A percentile compares a stretch with the other conserved stretches of the same genome.
phyloP scores from a whole-genome alignment of 208 protist species.

The Leptomonas seymouri region DNA sequence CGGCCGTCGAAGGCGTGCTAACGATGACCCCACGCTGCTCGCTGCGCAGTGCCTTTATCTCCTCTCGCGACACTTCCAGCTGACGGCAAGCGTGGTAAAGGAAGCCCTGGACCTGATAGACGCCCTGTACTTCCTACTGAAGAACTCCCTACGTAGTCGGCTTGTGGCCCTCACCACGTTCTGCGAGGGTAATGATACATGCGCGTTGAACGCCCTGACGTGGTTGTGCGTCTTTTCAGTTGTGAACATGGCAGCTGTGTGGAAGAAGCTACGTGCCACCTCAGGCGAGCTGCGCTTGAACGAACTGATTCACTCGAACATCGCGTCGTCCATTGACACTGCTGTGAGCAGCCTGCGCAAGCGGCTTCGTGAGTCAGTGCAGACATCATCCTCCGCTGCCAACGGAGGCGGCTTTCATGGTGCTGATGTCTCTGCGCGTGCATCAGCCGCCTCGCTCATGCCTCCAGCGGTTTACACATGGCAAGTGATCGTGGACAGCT shows the following conservation, averaged over 20 bases:
- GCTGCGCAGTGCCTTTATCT: constrained; percentile 83
- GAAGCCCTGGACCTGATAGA: constrained; percentile 56
- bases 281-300: constrained; percentile 49
- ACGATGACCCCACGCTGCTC: constrained; percentile 56
- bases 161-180: constrained; percentile 23
- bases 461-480: constrained; percentile 31
- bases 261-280: constrained; percentile 52
- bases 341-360: constrained; percentile 33
- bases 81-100: constrained; percentile 62
- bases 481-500: constrained; percentile 60
- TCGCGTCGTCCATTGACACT: constrained; percentile 39
- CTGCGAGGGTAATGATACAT: constrained; percentile 39
- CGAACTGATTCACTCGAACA: constrained; percentile 46
- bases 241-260: constrained; percentile 66
- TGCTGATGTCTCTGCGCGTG: background rate
- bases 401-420: constrained; percentile 5
- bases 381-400: background rate
- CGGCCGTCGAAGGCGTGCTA: constrained; percentile 15
- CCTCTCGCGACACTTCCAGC: constrained; percentile 88
- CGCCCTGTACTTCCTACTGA: constrained; percentile 19
- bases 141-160: constrained; percentile 26
- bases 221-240: constrained; percentile 77
- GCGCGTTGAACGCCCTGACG: constrained; percentile 48
- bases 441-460: background rate
- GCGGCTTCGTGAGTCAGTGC: constrained; percentile 31